phyloP scores from a whole-genome alignment of 257 asterid species.

The Nicotiana otophora region DNA sequence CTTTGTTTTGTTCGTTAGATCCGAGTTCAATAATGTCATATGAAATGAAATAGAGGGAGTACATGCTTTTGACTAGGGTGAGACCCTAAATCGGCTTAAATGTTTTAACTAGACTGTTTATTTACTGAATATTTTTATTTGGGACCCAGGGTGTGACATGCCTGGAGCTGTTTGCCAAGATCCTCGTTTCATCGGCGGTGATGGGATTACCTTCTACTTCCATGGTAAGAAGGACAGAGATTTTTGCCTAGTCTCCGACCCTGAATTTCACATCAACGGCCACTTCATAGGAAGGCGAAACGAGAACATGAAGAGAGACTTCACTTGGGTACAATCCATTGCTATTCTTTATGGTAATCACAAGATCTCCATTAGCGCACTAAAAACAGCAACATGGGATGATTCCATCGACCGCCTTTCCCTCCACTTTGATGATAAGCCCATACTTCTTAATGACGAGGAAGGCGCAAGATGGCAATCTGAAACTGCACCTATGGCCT shows the following conservation, averaged over 20 bases:
- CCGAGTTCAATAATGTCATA: too few relatives aligned
- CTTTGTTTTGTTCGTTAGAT: too few relatives aligned
- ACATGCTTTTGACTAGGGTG: background rate
- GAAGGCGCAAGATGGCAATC: slow-evolving; percentile 15
- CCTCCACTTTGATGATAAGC: background rate
- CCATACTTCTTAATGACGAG: background rate
- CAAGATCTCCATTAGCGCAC: slow-evolving; percentile 1
- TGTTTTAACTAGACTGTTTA: background rate
- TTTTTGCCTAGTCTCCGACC: slow-evolving; percentile 9
- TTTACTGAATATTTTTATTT: background rate
- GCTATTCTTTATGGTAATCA: slow-evolving; percentile 11
- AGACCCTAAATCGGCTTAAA: background rate
- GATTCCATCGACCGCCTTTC: slow-evolving; percentile 4
- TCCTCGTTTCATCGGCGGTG: slow-evolving; percentile 16
- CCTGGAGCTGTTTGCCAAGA: slow-evolving; percentile 17
- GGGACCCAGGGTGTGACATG: background rate
- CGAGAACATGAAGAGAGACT: slow-evolving; percentile 9
- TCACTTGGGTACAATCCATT: slow-evolving; percentile 21
- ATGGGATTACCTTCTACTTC: slow-evolving; percentile 18
- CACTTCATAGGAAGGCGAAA: slow-evolving; percentile 21
- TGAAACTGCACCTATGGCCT: background rate
- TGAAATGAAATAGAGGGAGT: too few relatives aligned
- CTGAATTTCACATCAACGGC: slow-evolving; percentile 14
- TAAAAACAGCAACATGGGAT: slow-evolving; percentile 9
- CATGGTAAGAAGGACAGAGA: slow-evolving; percentile 9